Evolutionary conservation across 2,329 filamentous ascomycete genomes (phyloP).

Genomic region (Pestalotiopsis sp.): DNA sequence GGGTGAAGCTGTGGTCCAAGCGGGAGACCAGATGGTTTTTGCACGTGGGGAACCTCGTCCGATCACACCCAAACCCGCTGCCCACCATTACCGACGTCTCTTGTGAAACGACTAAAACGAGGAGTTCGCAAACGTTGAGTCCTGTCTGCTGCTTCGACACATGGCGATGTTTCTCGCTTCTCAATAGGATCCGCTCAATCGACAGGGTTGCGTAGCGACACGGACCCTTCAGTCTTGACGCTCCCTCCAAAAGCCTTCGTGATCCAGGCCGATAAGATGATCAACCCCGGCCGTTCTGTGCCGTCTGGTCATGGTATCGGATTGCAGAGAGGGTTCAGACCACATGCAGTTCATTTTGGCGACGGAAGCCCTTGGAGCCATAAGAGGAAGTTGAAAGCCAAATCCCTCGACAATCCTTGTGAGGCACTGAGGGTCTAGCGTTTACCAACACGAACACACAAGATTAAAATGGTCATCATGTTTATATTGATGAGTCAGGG

Average conservation of each 20-base stretch:
- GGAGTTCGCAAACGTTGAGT: neutral
- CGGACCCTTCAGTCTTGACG: neutral
- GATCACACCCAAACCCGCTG: neutral
- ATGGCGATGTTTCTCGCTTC: neutral
- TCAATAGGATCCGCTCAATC: neutral
- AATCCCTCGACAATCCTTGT: neutral
- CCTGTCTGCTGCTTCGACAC: neutral
- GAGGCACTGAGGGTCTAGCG: neutral
- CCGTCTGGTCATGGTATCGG: neutral
- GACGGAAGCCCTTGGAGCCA: neutral
- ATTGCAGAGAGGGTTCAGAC: neutral
- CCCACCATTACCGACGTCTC: neutral
- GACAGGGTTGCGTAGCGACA: neutral
- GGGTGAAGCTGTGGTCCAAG: neutral
- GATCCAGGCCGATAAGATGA: neutral
- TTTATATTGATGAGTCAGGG: no score
- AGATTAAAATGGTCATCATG: neutral
- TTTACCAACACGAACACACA: neutral
- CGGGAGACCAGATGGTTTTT: neutral
- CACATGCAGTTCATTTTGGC: neutral
- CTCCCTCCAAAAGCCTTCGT: neutral
- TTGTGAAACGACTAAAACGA: neutral
- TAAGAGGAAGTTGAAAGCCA: neutral
- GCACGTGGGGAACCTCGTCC: neutral
- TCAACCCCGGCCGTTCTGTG: neutral